Evolutionary conservation across 345 rosid genomes (phyloP).

Genomic region (Brassica incana): DNA sequence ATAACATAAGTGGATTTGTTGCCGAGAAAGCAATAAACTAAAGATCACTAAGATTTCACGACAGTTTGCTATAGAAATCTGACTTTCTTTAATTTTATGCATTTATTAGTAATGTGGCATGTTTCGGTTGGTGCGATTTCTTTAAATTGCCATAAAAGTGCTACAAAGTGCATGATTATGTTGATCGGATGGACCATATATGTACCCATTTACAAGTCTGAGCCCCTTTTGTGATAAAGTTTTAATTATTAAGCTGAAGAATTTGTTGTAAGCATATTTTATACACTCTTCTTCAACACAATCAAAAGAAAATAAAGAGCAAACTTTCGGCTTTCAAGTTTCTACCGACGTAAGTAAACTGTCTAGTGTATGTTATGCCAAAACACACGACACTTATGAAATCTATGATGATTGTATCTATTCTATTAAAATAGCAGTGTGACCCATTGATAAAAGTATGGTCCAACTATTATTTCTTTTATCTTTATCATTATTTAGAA

Average conservation of each 20-base stretch:
- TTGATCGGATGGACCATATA: slow-evolving; percentile 36
- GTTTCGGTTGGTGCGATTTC: slow-evolving; percentile 30
- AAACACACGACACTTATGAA: slow-evolving; percentile 26
- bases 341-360: slow-evolving; percentile 21
- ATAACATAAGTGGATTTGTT: slow-evolving; percentile 27
- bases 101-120: slow-evolving; percentile 13
- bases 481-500: too few relatives aligned
- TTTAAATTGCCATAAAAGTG: slow-evolving; percentile 32
- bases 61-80: slow-evolving; percentile 9
- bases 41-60: slow-evolving; percentile 27
- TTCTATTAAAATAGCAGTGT: background rate
- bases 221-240: slow-evolving; percentile 3
- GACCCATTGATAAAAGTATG: too few relatives aligned
- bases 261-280: slow-evolving; percentile 18
- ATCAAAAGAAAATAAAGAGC: background rate
- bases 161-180: slow-evolving; percentile 30
- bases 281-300: slow-evolving; percentile 15
- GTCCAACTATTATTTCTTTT: too few relatives aligned
- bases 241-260: slow-evolving; percentile 26
- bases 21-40: slow-evolving; percentile 31
- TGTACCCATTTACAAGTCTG: slow-evolving; percentile 29
- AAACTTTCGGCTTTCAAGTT: slow-evolving; percentile 15
- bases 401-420: slow-evolving; percentile 1
- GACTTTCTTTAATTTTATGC: background rate
- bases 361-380: slow-evolving; percentile 17